Base-by-base conservation (phyloP, 805 yeast genomes). In the Hanseniaspora occidentalis region DNA sequence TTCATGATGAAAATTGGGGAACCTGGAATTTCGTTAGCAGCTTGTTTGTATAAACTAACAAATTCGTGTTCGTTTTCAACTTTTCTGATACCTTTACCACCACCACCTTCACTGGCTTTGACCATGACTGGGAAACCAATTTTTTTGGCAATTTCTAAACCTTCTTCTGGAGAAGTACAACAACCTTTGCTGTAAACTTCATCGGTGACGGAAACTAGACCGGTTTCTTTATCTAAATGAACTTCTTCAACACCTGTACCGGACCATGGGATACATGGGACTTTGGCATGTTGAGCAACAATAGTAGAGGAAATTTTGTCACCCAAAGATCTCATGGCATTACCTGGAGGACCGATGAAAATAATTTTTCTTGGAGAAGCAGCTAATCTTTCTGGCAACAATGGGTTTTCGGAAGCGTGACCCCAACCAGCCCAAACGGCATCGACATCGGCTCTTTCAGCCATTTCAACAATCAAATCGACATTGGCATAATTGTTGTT, bases 361-460 rank as follows among this genome's bases (percentile, higher is more conserved):
- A 92, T 71, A 53, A 94, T 82, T 56, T 74, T 83, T 62, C 85
- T 81, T 45, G 88, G 85, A 16, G 96, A 85, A n/a, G 80, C 79
- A 13, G 97, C 96, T 60, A 92, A 71, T 62, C 73, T 77, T 64
- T 92, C 98, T 22, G 99, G 99, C 49, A 92, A 74, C 36, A 68
- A 61, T 21, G 99, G 99, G 66, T 94, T 89, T 68, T 92, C 99
- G n/a, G 96, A 84, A 22, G 99, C 99, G 60, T 94, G 98, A 54
- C 99, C 99, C 99, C 99, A 92, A 54, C 99, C 99, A 26, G 99
- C 99, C 99, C 99, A 92, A 43, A 92, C 99, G 20, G 98, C 99
- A 60, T 92, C 95, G 42, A 84, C 96, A 49, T 84, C 76, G 35
- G 94, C 81, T 67, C 96, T 81, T 67, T 92, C 98, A 27, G 99